Conservation (phyloP, 2,329 filamentous ascomycete genomes). For the Dothideomycetes sp. region DNA sequence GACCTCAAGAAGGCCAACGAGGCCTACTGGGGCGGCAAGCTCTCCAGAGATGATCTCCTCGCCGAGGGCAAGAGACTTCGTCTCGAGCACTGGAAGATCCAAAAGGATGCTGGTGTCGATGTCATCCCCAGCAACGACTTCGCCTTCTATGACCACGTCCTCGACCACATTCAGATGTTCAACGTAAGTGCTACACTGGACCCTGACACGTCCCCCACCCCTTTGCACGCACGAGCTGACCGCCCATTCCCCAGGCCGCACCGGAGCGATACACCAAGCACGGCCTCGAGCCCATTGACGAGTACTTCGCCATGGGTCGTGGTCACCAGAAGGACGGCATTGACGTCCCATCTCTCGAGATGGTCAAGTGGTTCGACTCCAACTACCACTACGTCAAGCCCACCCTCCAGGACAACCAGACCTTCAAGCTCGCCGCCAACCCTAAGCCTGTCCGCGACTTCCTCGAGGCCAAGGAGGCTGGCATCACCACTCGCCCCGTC, state of each 20-base stretch:
- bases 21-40: slow-evolving; percentile 93
- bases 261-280: slow-evolving; percentile 90
- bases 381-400: slow-evolving; percentile 99
- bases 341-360: slow-evolving; percentile 80
- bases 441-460: slow-evolving; percentile 94
- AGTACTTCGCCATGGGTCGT: slow-evolving; percentile 99
- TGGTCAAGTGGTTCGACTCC: slow-evolving; percentile 99
- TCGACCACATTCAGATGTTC: slow-evolving; percentile 97
- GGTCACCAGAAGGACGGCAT: slow-evolving; percentile 91
- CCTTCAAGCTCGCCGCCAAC: slow-evolving; percentile 75
- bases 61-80: slow-evolving; percentile 94
- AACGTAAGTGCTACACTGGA: slow-evolving; percentile 57
- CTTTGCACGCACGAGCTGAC: slow-evolving; percentile 2
- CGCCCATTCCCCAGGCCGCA: slow-evolving; percentile 50
- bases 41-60: slow-evolving; percentile 82
- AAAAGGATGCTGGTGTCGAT: slow-evolving; percentile 96
- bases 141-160: slow-evolving; percentile 94
- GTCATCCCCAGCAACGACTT: slow-evolving; percentile 99
- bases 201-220: not conserved
- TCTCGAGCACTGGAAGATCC: slow-evolving; percentile 97
- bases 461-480: slow-evolving; percentile 95
- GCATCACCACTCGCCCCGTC: slow-evolving; percentile 85
- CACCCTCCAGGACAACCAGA: slow-evolving; percentile 92
- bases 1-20: slow-evolving; percentile 99
- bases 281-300: slow-evolving; percentile 77